A percentile compares a stretch with the other conserved stretches of the same genome.
phyloP scores from a whole-genome alignment of 1,284 basidiomycete genomes.

The Tetrapyrgos nigripes region DNA sequence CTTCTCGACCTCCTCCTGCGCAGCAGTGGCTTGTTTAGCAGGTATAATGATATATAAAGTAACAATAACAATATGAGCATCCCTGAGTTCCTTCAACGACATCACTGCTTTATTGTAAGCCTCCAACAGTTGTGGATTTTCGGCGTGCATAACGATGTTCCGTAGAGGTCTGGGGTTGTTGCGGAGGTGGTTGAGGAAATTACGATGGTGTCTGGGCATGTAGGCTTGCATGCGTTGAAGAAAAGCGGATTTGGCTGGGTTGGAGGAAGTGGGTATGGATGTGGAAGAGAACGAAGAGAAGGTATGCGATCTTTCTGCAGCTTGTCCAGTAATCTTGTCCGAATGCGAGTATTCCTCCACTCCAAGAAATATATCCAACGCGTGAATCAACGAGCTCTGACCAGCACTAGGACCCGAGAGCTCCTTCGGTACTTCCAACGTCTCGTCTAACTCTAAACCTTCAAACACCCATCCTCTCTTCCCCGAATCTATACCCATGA shows the following conservation, averaged over 20 bases:
- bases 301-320: too few species aligned
- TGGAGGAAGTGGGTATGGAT: conserved; percentile 17
- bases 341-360: conserved; percentile 69
- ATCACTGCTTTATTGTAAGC: conserved; percentile 79
- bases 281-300: conserved; percentile 19
- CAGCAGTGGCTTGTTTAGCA: conserved; percentile 42
- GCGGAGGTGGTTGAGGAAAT: conserved; percentile 80
- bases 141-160: conserved; percentile 41
- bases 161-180: conserved; percentile 60
- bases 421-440: conserved; percentile 58
- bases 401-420: conserved; percentile 91
- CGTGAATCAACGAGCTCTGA: conserved; percentile 89
- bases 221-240: conserved; percentile 85
- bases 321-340: conserved; percentile 33
- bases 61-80: conserved; percentile 85
- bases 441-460: conserved; percentile 68
- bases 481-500: conserved; percentile 78
- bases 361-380: conserved; percentile 90
- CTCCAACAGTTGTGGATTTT: conserved; percentile 39
- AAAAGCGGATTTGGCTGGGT: conserved; percentile 52
- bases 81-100: conserved; percentile 79
- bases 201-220: conserved; percentile 89
- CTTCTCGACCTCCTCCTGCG: conserved; percentile 16
- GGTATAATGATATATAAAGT: conserved; percentile 82
- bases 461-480: conserved; percentile 82